phyloP scores from a whole-genome alignment of 352 stramenopile species.

The Pythium dissimile region DNA sequence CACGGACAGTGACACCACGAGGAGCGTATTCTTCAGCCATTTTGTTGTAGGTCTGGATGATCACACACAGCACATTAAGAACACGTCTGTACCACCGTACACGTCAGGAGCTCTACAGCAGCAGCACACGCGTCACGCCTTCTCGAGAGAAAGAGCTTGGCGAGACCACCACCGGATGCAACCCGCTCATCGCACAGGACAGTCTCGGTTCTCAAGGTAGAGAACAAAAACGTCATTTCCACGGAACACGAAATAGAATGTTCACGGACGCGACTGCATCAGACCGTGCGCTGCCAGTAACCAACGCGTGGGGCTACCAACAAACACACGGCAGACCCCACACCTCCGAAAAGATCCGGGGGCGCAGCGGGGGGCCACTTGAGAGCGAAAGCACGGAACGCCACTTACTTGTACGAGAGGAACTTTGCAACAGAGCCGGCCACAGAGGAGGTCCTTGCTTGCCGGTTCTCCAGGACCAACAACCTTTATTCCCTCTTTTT shows the following conservation, averaged over 20 bases:
- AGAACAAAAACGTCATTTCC: slow-evolving; percentile 67
- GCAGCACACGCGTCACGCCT: not conserved
- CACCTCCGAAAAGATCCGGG: not conserved
- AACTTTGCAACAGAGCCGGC: slow-evolving; percentile 80
- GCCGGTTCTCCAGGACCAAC: too few species aligned
- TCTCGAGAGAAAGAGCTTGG: not conserved
- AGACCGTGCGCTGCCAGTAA: not conserved
- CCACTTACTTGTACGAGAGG: slow-evolving; percentile 83
- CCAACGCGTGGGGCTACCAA: not conserved
- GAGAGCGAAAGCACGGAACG: slow-evolving; percentile 17
- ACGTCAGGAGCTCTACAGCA: slow-evolving; percentile 30
- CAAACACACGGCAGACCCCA: not conserved
- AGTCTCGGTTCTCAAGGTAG: slow-evolving; percentile 87
- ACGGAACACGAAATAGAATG: slow-evolving; percentile 17
- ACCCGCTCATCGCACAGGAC: slow-evolving; percentile 71
- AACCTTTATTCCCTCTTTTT: too few species aligned
- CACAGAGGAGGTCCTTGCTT: not conserved
- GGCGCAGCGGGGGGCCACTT: slow-evolving; percentile 7
- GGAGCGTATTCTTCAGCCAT: slow-evolving; percentile 85
- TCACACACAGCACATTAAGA: slow-evolving; percentile 66
- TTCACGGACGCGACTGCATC: slow-evolving; percentile 25
- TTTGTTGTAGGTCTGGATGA: slow-evolving; percentile 51
- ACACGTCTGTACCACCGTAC: slow-evolving; percentile 91
- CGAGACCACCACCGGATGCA: slow-evolving; percentile 11
- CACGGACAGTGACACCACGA: slow-evolving; percentile 95